Evolutionary conservation across 2,329 filamentous ascomycete species (phyloP).

Genomic region (Ophiostoma sp.): DNA sequence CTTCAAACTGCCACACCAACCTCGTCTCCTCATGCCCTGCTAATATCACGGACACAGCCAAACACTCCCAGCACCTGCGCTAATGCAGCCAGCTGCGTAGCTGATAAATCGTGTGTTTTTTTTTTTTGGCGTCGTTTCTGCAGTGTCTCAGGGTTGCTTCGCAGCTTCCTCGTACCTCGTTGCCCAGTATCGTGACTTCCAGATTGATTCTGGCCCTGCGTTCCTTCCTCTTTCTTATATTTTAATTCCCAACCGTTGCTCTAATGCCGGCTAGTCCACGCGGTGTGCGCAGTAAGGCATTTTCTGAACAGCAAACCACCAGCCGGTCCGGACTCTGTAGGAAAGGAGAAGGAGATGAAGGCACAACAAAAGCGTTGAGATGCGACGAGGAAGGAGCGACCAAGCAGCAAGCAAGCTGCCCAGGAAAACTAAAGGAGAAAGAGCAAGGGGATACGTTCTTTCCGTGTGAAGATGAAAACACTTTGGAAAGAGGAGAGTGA

Average conservation of each 20-base stretch:
- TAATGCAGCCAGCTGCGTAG: slow-evolving; percentile 14
- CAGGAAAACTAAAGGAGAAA: neutral
- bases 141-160: neutral
- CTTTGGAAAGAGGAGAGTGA: neutral
- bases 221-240: neutral
- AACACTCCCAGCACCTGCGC: slow-evolving; percentile 4
- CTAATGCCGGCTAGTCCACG: neutral
- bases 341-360: neutral
- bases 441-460: neutral
- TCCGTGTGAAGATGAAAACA: slow-evolving; percentile 2
- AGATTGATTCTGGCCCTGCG: neutral
- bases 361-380: neutral
- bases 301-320: neutral
- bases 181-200: neutral
- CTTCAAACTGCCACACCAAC: slow-evolving; percentile 11
- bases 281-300: neutral
- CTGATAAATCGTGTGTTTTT: slow-evolving; percentile 10
- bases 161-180: slow-evolving; percentile 6
- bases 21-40: neutral
- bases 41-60: neutral
- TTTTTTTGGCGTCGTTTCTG: slow-evolving; percentile 1
- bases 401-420: neutral
- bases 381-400: neutral
- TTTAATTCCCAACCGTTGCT: neutral
- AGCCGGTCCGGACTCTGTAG: neutral